Evolutionary conservation across 176 grass and related monocot genomes (phyloP).

Genomic region (Poa pratensis): DNA sequence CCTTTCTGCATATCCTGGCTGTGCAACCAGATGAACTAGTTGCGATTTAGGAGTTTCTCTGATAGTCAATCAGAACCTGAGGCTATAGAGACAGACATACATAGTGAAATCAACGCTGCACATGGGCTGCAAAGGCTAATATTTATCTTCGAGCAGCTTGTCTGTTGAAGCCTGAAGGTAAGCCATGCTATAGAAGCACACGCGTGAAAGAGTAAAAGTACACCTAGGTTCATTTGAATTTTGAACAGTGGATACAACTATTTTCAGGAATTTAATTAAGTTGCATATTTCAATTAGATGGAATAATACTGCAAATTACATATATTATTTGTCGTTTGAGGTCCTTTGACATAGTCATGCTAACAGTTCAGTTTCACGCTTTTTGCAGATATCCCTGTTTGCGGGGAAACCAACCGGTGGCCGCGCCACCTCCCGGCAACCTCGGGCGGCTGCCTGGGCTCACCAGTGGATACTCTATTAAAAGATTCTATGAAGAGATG

Average conservation of each 20-base stretch:
- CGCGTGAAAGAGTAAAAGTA: background rate
- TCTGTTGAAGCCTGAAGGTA: constrained; percentile 24
- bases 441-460: no score
- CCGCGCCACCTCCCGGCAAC: no score
- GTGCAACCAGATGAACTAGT: constrained; percentile 20
- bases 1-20: constrained; percentile 15
- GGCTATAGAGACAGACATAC: background rate
- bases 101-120: constrained; percentile 5
- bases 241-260: background rate
- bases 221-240: constrained; percentile 7
- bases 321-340: background rate
- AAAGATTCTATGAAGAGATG: no score
- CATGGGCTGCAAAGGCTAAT: background rate
- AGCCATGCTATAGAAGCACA: background rate
- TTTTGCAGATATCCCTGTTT: constrained; percentile 42
- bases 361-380: constrained; percentile 16
- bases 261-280: background rate
- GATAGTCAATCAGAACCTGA: constrained; percentile 8
- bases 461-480: no score
- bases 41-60: background rate
- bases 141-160: background rate
- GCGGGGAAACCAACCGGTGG: background rate
- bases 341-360: background rate
- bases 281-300: background rate
- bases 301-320: background rate